Percentiles rank a stretch among this genome's conserved stretches.
These are phyloP conservation scores for Adansonia madagascariensis DNA, from an alignment of 441 rosid species.

Conservation along the genomic window DNA sequence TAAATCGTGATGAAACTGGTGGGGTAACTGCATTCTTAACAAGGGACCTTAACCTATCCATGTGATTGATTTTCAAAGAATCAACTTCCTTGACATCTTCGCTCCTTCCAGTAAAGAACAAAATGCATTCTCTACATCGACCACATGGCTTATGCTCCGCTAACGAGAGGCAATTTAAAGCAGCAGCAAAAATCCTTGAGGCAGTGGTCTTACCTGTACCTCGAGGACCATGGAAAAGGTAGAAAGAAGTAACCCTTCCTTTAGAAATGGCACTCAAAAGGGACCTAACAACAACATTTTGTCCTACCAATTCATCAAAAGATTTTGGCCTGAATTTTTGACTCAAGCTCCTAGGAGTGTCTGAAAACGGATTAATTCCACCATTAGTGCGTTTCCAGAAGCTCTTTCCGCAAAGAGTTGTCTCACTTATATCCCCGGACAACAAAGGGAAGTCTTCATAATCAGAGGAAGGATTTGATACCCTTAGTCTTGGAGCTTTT, in stretches of 20 bases:
- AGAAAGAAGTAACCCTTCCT: slow-evolving; percentile 66
- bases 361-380: slow-evolving; percentile 37
- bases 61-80: slow-evolving; percentile 59
- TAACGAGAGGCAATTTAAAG: slow-evolving; percentile 71
- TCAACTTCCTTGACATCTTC: slow-evolving; percentile 74
- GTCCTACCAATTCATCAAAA: slow-evolving; percentile 82
- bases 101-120: slow-evolving; percentile 65
- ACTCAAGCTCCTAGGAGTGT: slow-evolving; percentile 63
- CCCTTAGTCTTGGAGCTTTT: slow-evolving; percentile 66
- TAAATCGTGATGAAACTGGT: slow-evolving; percentile 70
- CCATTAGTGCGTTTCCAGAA: slow-evolving; percentile 38
- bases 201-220: slow-evolving; percentile 90
- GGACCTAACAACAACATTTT: slow-evolving; percentile 67
- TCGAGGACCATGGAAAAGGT: slow-evolving; percentile 86
- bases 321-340: slow-evolving; percentile 74
- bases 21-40: slow-evolving; percentile 59
- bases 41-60: slow-evolving; percentile 57
- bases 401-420: slow-evolving; percentile 33
- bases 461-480: slow-evolving; percentile 62
- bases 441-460: slow-evolving; percentile 70
- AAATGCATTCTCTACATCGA: slow-evolving; percentile 65
- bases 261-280: slow-evolving; percentile 69
- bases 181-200: slow-evolving; percentile 82
- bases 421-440: slow-evolving; percentile 40
- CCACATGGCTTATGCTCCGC: slow-evolving; percentile 80